Evolutionary conservation across 345 rosid species (phyloP).

Genomic region (Firmiana major): DNA sequence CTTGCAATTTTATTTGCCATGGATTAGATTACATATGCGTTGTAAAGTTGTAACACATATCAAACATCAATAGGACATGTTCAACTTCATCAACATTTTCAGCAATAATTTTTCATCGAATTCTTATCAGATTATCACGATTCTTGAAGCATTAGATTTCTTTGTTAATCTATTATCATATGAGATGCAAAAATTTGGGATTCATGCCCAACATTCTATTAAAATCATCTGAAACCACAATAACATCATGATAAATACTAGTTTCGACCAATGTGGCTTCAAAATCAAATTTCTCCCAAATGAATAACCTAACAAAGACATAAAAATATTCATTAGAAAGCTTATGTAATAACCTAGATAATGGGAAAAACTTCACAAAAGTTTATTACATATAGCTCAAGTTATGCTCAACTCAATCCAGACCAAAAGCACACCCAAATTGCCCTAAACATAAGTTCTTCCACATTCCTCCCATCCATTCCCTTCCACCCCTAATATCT

Average conservation of each 20-base stretch:
- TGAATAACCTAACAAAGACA: not conserved
- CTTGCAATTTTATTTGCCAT: not conserved
- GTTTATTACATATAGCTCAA: constrained; percentile 17
- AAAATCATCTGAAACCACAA: not conserved
- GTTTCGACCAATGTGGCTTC: constrained; percentile 51
- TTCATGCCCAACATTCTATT: not conserved
- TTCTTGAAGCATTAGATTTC: not conserved
- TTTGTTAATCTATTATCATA: not conserved
- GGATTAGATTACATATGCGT: not conserved
- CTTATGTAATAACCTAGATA: constrained; percentile 39
- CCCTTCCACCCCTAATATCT: not conserved
- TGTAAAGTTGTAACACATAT: not conserved
- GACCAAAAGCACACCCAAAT: constrained; percentile 71
- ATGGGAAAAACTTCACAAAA: constrained; percentile 17
- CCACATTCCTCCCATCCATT: not conserved
- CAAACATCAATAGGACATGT: constrained; percentile 2
- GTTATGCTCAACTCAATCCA: constrained; percentile 30
- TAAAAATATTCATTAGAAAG: constrained; percentile 32
- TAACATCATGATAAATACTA: constrained; percentile 52
- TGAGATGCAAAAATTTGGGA: not conserved
- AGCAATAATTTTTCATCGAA: not conserved
- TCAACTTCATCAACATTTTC: not conserved
- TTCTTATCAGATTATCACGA: not conserved
- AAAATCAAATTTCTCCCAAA: constrained; percentile 27
- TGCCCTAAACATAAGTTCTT: constrained; percentile 10